phyloP scores from a whole-genome alignment of 257 asterid genomes.

The Ajuga chamaepitys region DNA sequence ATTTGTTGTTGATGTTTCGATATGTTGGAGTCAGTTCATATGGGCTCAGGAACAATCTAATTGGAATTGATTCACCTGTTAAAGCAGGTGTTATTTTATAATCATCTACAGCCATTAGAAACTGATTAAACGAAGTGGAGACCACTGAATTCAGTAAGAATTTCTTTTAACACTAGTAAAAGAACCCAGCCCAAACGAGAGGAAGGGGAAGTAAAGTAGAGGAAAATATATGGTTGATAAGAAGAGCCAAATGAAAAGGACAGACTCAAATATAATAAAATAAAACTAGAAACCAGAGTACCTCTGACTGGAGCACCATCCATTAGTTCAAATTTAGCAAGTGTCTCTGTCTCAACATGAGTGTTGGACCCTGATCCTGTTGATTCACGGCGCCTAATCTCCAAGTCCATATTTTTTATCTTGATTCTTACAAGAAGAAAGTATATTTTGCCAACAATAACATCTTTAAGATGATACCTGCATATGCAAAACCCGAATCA shows the following conservation, averaged over 20 bases:
- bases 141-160: not conserved
- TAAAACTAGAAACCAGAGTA: slow-evolving; percentile 12
- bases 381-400: slow-evolving; percentile 92
- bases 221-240: not conserved
- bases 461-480: slow-evolving; percentile 98
- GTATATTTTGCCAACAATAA: slow-evolving; percentile 86
- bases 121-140: not conserved
- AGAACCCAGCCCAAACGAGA: not conserved
- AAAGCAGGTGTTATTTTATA: slow-evolving; percentile 9
- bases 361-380: slow-evolving; percentile 95
- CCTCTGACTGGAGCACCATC: slow-evolving; percentile 99
- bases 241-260: not conserved
- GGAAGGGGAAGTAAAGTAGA: not conserved
- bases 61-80: slow-evolving; percentile 94
- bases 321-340: slow-evolving; percentile 97
- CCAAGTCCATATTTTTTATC: slow-evolving; percentile 97
- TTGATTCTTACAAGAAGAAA: slow-evolving; percentile 95
- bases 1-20: slow-evolving; percentile 91
- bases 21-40: slow-evolving; percentile 91
- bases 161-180: not conserved
- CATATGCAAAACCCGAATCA: slow-evolving; percentile 25
- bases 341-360: slow-evolving; percentile 97
- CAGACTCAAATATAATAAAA: not conserved
- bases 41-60: slow-evolving; percentile 93
- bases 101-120: not conserved